These are phyloP conservation scores for Hymenoscyphus infarciens DNA, from an alignment of 2,329 filamentous ascomycete genomes.

Conservation along the genomic window DNA sequence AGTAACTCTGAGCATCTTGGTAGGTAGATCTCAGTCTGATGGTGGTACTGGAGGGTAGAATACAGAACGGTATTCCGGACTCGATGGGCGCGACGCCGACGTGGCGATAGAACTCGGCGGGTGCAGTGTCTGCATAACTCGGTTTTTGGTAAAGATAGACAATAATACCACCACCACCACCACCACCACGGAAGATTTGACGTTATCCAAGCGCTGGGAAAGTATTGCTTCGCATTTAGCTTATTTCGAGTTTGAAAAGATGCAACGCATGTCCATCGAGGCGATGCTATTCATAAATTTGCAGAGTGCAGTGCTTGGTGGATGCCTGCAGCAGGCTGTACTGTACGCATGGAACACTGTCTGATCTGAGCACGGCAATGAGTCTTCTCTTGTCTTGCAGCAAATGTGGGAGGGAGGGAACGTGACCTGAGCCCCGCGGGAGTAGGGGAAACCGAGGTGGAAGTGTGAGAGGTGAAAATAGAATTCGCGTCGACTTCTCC, in stretches of 20 bases:
- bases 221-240: not conserved
- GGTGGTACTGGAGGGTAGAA: not conserved
- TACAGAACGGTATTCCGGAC: not conserved
- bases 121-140: slow-evolving; percentile 3
- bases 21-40: slow-evolving; percentile 20
- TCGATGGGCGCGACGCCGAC: slow-evolving; percentile 6
- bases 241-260: not conserved
- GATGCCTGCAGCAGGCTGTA: no score
- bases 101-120: slow-evolving; percentile 10
- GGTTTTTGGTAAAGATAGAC: not conserved
- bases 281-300: not conserved
- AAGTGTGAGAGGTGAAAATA: not conserved
- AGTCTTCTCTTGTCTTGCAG: no score
- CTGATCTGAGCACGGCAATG: no score
- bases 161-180: not conserved
- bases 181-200: not conserved
- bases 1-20: slow-evolving; percentile 10
- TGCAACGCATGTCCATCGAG: not conserved
- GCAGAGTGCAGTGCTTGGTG: no score
- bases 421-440: no score
- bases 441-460: not conserved
- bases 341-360: no score
- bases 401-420: no score
- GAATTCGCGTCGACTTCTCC: not conserved
- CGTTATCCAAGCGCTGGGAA: no score